Base-by-base conservation (phyloP, 495 filamentous ascomycete species). In the Penicillium chermesinum region DNA sequence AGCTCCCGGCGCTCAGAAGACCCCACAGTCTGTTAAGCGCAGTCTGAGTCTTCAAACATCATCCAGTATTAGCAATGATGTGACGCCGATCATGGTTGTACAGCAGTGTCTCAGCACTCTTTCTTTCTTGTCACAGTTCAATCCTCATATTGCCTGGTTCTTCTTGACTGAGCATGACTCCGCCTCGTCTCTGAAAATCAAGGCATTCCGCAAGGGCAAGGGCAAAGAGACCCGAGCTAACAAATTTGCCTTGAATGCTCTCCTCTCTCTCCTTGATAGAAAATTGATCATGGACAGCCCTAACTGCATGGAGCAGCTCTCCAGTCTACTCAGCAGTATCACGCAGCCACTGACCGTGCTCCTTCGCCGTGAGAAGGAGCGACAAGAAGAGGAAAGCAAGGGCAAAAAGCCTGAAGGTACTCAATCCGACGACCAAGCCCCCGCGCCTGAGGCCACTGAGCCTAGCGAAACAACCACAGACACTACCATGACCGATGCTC, bases 131-230 rank as follows among this genome's bases (percentile, higher is more conserved):
- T 85, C 86, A 4, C 78, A 81, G 54, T 86, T 87, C 62, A 96
- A 94, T 44, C 79, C 79, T 33, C 87, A 91, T 54, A 83, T 97
- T 38, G 83, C 90, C 19, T 87, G 83, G 38, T 91, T 96, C 67
- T 97, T 99, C 80, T 66, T 99, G 37, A 95, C 88, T 5, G 93
- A 97, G 68, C 94, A 97, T 61, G 94, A 99, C 48, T 81, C 78
- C 15, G 73, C 75, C 20, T 78, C 78, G 25, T 75, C 80, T 10
- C 73, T 91, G 41, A 96, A 95, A 68, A 72, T 83, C 32, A 89
- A 82, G 59, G 63, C 80, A 13, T 83, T 84, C 56, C 85, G 86
- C 41, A 93, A 91, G 70, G 86, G 87, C 49, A 98, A 98, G 64
- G 84, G 81, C 57, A 93, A 91, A 64, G 84, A 86, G 41, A 78